Evolutionary conservation across 1,139 yeast genomes (phyloP).

Genomic region (Blastobotrys indianensis): DNA sequence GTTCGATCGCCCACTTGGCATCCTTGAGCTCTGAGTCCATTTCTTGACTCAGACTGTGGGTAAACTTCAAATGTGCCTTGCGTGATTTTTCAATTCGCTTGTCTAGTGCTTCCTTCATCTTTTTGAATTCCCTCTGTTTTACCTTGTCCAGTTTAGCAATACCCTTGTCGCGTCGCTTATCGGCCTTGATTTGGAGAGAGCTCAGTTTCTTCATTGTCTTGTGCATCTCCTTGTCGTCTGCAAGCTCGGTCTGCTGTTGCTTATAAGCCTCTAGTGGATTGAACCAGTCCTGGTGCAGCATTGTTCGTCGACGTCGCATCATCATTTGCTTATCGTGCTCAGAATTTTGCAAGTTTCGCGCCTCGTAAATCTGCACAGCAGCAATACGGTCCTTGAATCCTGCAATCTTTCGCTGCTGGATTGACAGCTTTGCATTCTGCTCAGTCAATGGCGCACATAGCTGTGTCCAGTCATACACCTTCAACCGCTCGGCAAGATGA

Average conservation of each 20-base stretch:
- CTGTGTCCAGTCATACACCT: conserved; percentile 7
- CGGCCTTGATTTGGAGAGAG: conserved; percentile 37
- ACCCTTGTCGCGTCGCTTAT: conserved; percentile 4
- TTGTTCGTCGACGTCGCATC: conserved; percentile 7
- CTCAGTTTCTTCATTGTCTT: conserved; percentile 2
- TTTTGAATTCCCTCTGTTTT: conserved; percentile 5
- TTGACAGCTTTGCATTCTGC: conserved; percentile 1
- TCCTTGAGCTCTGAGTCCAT: conserved; percentile 9
- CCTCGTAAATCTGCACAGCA: conserved; percentile 1
- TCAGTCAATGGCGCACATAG: conserved; percentile 3
- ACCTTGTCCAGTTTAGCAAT: conserved; percentile 9
- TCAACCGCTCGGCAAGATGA: conserved; percentile 5
- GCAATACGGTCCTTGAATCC: conserved; percentile 5
- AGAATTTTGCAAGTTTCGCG: not conserved
- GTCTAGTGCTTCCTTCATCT: conserved; percentile 5
- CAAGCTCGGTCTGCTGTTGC: conserved; percentile 37
- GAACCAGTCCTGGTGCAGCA: conserved; percentile 10
- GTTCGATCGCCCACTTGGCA: conserved; percentile 3
- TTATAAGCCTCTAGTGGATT: conserved; percentile 9
- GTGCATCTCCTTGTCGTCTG: conserved; percentile 39
- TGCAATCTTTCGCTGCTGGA: conserved; percentile 6
- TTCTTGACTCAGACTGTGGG: conserved; percentile 3
- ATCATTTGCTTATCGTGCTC: conserved; percentile 2
- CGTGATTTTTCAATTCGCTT: conserved; percentile 1
- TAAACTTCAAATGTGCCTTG: conserved; percentile 6